Percentiles rank a stretch among this genome's conserved stretches.
phyloP scores from a whole-genome alignment of 805 yeast genomes.

The Schizosaccharomyces osmophilus region DNA sequence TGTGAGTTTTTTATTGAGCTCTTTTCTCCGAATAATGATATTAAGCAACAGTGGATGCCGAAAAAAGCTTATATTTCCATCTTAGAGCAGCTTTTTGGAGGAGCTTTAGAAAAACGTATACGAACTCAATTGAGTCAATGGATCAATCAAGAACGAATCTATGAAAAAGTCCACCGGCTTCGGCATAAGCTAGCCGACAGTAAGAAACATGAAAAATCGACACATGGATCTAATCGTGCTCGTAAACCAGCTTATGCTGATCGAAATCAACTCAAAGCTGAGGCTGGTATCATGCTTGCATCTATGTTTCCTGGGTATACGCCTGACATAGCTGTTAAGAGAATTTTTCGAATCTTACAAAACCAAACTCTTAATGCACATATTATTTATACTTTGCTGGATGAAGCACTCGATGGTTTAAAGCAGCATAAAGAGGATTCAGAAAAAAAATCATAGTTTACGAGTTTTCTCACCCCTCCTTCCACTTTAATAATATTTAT shows the following conservation, averaged over 20 bases:
- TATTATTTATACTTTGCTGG: neutral
- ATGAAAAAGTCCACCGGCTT: neutral
- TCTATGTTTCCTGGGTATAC: conserved; percentile 1
- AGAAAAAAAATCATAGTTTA: too few species aligned
- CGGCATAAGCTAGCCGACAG: neutral
- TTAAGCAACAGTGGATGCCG: neutral
- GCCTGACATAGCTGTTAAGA: neutral
- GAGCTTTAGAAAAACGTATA: neutral
- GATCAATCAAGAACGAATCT: neutral
- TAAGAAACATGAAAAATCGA: neutral
- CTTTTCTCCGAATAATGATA: neutral
- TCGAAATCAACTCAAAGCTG: neutral
- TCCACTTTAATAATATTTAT: too few species aligned
- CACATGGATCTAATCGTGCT: neutral
- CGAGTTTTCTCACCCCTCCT: too few species aligned
- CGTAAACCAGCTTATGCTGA: neutral
- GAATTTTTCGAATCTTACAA: neutral
- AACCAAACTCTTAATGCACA: neutral
- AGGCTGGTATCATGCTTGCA: conserved; percentile 2
- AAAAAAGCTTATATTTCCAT: neutral
- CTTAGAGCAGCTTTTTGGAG: neutral
- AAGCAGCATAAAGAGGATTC: neutral
- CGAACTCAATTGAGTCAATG: neutral
- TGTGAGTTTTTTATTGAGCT: neutral
- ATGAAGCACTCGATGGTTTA: neutral